phyloP scores from a whole-genome alignment of 257 asterid genomes.

The Scutellaria barbata region DNA sequence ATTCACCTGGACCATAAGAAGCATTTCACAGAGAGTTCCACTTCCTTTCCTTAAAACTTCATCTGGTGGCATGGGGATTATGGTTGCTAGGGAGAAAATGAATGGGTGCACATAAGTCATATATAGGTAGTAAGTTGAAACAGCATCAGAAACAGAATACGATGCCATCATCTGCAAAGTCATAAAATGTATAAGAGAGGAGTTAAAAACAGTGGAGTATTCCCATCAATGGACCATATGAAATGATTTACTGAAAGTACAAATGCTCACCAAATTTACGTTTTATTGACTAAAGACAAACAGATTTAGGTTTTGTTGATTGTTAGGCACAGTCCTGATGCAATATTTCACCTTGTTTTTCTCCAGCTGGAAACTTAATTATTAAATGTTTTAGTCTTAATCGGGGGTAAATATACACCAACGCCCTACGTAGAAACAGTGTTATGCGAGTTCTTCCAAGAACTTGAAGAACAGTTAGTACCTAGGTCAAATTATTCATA shows the following conservation, averaged over 20 bases:
- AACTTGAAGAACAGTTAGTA: conserved; percentile 4
- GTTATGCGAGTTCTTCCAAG: conserved; percentile 28
- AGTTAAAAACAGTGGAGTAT: conserved; percentile 23
- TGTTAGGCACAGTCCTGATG: conserved; percentile 14
- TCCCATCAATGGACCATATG: conserved; percentile 15
- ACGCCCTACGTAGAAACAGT: conserved; percentile 14
- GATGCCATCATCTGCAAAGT: conserved; percentile 97
- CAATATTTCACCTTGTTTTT: conserved; percentile 21
- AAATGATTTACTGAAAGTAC: conserved; percentile 27
- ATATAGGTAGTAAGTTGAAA: conserved; percentile 92
- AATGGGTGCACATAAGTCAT: conserved; percentile 98
- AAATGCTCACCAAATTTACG: conserved; percentile 14
- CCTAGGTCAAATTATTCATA: conserved; percentile 9
- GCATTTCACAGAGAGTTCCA: conserved; percentile 99
- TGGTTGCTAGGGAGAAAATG: conserved; percentile 97
- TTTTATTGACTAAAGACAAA: not conserved
- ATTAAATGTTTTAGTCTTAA: conserved; percentile 8
- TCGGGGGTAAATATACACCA: conserved; percentile 20
- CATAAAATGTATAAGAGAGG: conserved; percentile 34
- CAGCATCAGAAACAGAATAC: conserved; percentile 99
- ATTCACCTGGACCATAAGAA: conserved; percentile 97
- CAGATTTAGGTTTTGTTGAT: conserved; percentile 20
- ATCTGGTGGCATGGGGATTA: conserved; percentile 99
- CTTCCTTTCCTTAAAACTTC: conserved; percentile 99
- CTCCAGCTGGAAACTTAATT: conserved; percentile 28